These are phyloP conservation scores for Rhizopogon salebrosus DNA, from an alignment of 768 basidiomycete species.

Conservation along the genomic window DNA sequence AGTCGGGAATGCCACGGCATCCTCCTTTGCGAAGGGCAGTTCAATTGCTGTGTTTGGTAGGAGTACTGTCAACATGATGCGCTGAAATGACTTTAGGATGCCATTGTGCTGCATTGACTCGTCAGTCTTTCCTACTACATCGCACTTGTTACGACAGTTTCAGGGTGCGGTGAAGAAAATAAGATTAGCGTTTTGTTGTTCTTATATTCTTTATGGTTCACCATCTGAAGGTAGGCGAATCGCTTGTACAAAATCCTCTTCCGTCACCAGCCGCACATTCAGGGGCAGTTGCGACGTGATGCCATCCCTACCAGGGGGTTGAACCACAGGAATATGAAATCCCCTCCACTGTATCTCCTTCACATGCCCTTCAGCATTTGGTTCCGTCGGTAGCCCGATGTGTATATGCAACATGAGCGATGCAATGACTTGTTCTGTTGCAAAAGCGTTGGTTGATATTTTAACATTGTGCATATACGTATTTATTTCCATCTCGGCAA, in stretches of 20 bases:
- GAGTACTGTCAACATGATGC: too few relatives aligned
- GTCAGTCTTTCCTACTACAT: too few relatives aligned
- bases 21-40: too few relatives aligned
- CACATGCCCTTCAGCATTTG: slow-evolving; percentile 1
- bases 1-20: too few relatives aligned
- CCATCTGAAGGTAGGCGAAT: too few relatives aligned
- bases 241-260: slow-evolving; percentile 13
- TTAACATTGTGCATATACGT: not conserved
- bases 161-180: too few relatives aligned
- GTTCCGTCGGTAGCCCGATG: slow-evolving; percentile 15
- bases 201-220: not conserved
- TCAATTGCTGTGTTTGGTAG: too few relatives aligned
- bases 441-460: not conserved
- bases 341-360: slow-evolving; percentile 24
- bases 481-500: not conserved
- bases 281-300: slow-evolving; percentile 17
- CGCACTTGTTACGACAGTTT: too few relatives aligned
- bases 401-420: slow-evolving; percentile 7
- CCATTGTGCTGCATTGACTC: too few relatives aligned
- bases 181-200: too few relatives aligned
- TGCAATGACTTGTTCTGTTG: not conserved
- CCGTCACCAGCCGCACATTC: slow-evolving; percentile 10
- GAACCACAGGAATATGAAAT: slow-evolving; percentile 22
- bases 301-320: slow-evolving; percentile 17
- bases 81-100: too few relatives aligned